Percentiles rank a stretch among this genome's conserved stretches.
Evolutionary conservation across 1,284 basidiomycete species (phyloP).

Genomic region (Microbotryum saponariae): DNA sequence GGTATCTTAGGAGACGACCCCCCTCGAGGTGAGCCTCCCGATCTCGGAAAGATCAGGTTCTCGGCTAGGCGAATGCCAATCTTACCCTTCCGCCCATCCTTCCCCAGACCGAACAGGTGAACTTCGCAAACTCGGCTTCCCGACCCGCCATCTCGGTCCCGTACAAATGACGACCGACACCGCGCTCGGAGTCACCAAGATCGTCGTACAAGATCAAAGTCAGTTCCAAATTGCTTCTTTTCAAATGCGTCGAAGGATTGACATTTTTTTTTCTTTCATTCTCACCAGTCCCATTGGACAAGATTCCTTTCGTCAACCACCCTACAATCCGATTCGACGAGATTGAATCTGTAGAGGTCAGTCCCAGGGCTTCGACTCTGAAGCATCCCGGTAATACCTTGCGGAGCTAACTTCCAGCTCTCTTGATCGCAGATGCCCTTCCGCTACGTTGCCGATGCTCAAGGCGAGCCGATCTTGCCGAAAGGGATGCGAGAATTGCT

Average conservation of each 20-base stretch:
- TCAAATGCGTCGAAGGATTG: neutral
- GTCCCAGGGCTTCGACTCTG: constrained; percentile 43
- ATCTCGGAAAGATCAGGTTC: too few species aligned
- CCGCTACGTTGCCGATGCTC: constrained; percentile 43
- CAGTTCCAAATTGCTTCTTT: constrained; percentile 30
- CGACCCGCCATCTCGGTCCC: constrained; percentile 65
- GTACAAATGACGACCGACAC: constrained; percentile 99
- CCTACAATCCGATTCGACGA: constrained; percentile 78
- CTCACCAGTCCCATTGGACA: constrained; percentile 53
- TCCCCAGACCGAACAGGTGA: constrained; percentile 58
- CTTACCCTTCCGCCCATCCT: constrained; percentile 30
- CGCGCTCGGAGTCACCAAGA: constrained; percentile 84
- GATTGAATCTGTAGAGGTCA: constrained; percentile 87
- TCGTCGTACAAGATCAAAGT: constrained; percentile 72
- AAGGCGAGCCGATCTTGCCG: constrained; percentile 62
- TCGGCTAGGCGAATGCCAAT: constrained; percentile 40
- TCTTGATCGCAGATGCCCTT: constrained; percentile 16
- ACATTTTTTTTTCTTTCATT: too few species aligned
- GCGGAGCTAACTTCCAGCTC: too few species aligned
- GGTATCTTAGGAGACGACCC: constrained; percentile 71
- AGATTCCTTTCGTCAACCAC: constrained; percentile 68
- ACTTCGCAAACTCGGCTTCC: constrained; percentile 77
- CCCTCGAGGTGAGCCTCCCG: constrained; percentile 54
- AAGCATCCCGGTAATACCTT: too few species aligned
- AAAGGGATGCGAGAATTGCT: constrained; percentile 79